Evolutionary conservation across 2,329 filamentous ascomycete species (phyloP), one percentile per base, ranked within the genome.

Genomic region (Nemania sp.): DNA sequence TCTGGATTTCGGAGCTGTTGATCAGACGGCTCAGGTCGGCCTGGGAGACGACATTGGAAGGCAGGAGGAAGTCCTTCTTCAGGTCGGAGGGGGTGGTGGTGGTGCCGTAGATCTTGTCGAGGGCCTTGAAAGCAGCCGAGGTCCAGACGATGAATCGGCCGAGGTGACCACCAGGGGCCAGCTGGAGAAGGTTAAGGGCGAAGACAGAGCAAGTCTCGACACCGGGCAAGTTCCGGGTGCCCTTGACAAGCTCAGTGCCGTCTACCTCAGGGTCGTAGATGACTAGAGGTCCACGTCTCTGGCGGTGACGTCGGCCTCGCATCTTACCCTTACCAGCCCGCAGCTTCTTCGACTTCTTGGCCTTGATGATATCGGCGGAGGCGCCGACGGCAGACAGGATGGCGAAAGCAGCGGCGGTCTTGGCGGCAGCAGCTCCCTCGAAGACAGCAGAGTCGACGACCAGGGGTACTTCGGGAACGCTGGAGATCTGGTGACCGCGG

Each of bases 61-160:
- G 94, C 67, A 99, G 87, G 72, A 96, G 84, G 89, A 94, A 99
- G 85, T 99, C 93, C 83, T 94, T 95, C 91, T 99, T 99, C 73
- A 96, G 87, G 63, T 89, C 87, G 43, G 92, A 93, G 67, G 93
- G 85, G 75, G 86, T 81, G 72, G 90, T 94, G 75, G 91, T 95
- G 74, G 89, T 88, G 76, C 93, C 93, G 83, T 99, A 99, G 83
- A 99, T 88, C 78, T 86, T 86, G 80, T 99, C 93, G 64, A 99
- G 90, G 64, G 93, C 90, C 80, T 91, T 87, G 84, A 99, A 97
- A 64, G 94, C 94, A 65, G 90, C 84, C 49, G 95, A 99, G 70
- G 94, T 94, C 94, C 94, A 99, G 85, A 99, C 84, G 77, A 99
- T 86, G 86, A 99, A 99, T 73, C 94, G 94, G 70, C 94, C 94